Evolutionary conservation across 2,329 filamentous ascomycete species (phyloP).

Genomic region (Aureobasidium sp.): DNA sequence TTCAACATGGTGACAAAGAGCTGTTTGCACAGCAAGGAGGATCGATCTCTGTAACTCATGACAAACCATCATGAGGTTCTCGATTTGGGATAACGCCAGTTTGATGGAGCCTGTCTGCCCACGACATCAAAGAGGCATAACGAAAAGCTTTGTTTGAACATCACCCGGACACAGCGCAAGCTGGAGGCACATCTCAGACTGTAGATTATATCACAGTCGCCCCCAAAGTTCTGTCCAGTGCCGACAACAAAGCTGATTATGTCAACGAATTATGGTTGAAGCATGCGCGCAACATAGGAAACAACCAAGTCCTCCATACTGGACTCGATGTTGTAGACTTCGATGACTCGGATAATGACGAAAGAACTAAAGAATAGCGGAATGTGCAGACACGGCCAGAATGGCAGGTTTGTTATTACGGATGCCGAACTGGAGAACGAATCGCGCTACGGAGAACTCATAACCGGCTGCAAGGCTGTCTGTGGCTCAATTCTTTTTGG

Average conservation of each 20-base stretch:
- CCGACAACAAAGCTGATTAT: slow-evolving; percentile 41
- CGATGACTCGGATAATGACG: slow-evolving; percentile 45
- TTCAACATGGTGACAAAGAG: background rate
- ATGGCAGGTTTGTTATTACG: slow-evolving; percentile 47
- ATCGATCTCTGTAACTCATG: slow-evolving; percentile 13
- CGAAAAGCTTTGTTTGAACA: slow-evolving; percentile 49
- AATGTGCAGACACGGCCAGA: slow-evolving; percentile 54
- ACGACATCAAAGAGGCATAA: slow-evolving; percentile 49
- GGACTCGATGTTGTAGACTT: slow-evolving; percentile 54
- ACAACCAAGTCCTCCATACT: slow-evolving; percentile 32
- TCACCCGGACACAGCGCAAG: slow-evolving; percentile 50
- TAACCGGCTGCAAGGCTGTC: slow-evolving; percentile 55
- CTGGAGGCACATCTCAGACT: slow-evolving; percentile 28
- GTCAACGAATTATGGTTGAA: slow-evolving; percentile 37
- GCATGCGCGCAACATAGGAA: slow-evolving; percentile 30
- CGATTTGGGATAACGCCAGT: slow-evolving; percentile 21
- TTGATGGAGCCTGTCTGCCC: slow-evolving; percentile 20
- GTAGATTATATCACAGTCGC: slow-evolving; percentile 55
- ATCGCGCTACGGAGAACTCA: slow-evolving; percentile 47
- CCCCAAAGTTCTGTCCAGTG: slow-evolving; percentile 47
- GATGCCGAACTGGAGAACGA: slow-evolving; percentile 50
- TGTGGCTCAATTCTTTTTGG: slow-evolving; percentile 58
- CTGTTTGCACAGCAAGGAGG: background rate
- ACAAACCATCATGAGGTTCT: slow-evolving; percentile 27
- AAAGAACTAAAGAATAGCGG: slow-evolving; percentile 40